Percentiles rank a stretch among this genome's conserved stretches.
Conservation (phyloP, 345 rosid species). For the Populus tremula region DNA sequence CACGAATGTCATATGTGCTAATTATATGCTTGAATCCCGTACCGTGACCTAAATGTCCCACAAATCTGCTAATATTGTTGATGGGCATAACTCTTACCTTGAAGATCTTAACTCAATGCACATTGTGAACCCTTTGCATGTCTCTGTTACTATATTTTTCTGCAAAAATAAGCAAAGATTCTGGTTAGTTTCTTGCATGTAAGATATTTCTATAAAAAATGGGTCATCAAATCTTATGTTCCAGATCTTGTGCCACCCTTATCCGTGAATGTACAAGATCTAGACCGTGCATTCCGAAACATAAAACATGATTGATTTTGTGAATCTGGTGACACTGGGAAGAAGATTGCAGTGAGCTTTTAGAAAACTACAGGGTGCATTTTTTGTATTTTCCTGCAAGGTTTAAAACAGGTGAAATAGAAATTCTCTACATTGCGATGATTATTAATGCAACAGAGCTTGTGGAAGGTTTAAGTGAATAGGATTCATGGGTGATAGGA, state of each 20-base stretch:
- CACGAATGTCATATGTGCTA: neutral
- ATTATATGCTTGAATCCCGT: neutral
- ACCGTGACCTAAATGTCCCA: neutral
- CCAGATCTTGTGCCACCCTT: neutral
- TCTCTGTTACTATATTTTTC: neutral
- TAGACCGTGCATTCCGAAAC: neutral
- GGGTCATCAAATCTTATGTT: neutral
- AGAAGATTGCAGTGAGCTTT: neutral
- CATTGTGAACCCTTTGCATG: neutral
- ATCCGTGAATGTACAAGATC: neutral
- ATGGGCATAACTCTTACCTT: neutral
- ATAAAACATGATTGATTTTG: neutral
- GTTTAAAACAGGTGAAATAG: no score
- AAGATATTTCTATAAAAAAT: neutral
- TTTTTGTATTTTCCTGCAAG: no score
- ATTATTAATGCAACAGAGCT: neutral
- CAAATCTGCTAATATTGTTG: neutral
- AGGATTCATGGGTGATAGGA: neutral
- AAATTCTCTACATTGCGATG: neutral
- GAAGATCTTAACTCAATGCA: neutral
- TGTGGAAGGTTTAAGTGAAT: neutral
- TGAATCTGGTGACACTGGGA: neutral
- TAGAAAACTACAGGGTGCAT: neutral
- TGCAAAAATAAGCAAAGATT: neutral
- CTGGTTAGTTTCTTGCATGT: neutral